phyloP scores from a whole-genome alignment of 1,284 basidiomycete species.

The Fomitopsis pinicola region DNA sequence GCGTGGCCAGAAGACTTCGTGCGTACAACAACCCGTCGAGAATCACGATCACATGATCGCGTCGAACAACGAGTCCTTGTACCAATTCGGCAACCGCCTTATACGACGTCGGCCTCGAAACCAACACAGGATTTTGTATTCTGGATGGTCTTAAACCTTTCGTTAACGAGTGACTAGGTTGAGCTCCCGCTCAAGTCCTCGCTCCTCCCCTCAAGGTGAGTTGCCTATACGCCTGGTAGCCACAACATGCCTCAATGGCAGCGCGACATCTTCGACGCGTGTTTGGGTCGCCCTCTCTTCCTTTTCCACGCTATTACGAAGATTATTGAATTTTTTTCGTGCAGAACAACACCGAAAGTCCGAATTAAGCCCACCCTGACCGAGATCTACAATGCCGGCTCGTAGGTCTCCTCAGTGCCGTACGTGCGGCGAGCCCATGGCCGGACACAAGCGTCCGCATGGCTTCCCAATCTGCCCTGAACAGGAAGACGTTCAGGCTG shows the following conservation, averaged over 20 bases:
- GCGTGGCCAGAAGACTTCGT: neutral
- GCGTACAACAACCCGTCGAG: slow-evolving; percentile 29
- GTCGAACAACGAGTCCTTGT: slow-evolving; percentile 1
- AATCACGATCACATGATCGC: slow-evolving; percentile 7
- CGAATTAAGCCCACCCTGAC: slow-evolving; percentile 6
- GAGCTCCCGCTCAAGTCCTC: slow-evolving; percentile 6
- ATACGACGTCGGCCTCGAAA: neutral
- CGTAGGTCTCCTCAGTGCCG: slow-evolving; percentile 27
- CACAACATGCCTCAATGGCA: no score
- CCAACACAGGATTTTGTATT: neutral
- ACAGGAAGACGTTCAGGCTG: neutral
- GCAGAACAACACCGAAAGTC: neutral
- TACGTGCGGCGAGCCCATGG: slow-evolving; percentile 25
- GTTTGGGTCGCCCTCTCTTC: neutral
- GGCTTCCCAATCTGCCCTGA: slow-evolving; percentile 24
- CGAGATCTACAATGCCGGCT: slow-evolving; percentile 10
- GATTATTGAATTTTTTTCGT: neutral
- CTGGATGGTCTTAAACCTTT: neutral
- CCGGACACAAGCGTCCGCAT: slow-evolving; percentile 27
- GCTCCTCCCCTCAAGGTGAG: slow-evolving; percentile 6
- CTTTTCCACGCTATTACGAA: neutral
- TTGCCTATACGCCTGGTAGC: neutral
- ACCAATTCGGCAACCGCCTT: neutral
- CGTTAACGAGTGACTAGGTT: neutral
- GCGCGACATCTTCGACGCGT: neutral